Base-by-base conservation (phyloP, 2,329 filamentous ascomycete species). In the Pleoardoris graminearum region DNA sequence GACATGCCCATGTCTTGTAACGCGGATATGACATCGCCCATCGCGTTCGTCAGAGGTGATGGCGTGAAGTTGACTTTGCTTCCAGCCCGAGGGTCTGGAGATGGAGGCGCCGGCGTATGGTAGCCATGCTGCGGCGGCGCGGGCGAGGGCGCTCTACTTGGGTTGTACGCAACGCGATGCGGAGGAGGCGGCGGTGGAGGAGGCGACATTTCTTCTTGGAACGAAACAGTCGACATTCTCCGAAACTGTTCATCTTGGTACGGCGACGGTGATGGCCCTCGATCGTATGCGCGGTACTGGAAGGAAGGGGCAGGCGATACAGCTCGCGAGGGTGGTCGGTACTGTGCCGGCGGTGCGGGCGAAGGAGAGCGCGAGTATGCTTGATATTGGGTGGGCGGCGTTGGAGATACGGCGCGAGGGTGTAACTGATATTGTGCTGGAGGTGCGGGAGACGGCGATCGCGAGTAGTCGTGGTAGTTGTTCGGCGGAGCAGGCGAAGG, bases 21-120 rank as follows among this genome's bases (percentile, higher is more conserved):
- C 50, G 94, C 95, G 60, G 94, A 91, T 85, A 97, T 97, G 3
- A 99, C 92, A 72, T 95, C 93, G 68, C 97, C 93, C 91, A 99
- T 99, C 1, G 94, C 94, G 71, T 92, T 91, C 53, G 94, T 83
- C 3, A 99, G 77, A 0, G 94, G 94, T 2, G 94, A 97, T 1
- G 94, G 94, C 0, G 94, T 99, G 70, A 33, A 79, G 77, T 39
- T 80, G 19, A 55, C 61, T 42, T 60, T 57, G 37, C 53, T 55
- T 16, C 48, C 47, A 6, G 61, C 48, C 50, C 57, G 57, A 7
- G 68, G 67, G 37, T 63, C 84, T 1, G 89, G 85, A 4, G 90
- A 91, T 3, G 85, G 85, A 2, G 86, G 87, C 30, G 78, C 80
- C 0, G 88, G 87, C 1, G 89, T 90, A 6, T 79, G 79, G 52